These are phyloP conservation scores for Rubroboletus pulcherrimus DNA, from an alignment of 768 basidiomycete species.

Conservation along the genomic window DNA sequence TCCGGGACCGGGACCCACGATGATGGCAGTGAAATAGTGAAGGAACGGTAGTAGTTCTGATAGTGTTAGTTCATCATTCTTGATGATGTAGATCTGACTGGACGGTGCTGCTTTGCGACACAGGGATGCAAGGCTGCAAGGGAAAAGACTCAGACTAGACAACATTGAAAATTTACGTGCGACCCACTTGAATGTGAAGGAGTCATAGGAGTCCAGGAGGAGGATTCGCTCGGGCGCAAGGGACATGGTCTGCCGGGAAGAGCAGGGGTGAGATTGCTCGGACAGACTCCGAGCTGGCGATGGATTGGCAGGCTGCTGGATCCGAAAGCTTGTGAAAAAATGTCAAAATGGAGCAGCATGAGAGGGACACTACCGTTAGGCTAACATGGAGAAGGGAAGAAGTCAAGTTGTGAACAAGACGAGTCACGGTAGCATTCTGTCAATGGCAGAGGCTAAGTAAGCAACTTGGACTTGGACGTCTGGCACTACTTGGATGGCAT, in stretches of 20 bases:
- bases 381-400: background rate
- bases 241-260: slow-evolving; percentile 23
- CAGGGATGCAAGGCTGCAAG: slow-evolving; percentile 63
- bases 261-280: background rate
- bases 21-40: slow-evolving; percentile 58
- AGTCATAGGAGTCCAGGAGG: slow-evolving; percentile 81
- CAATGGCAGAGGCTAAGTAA: background rate
- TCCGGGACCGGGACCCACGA: slow-evolving; percentile 80
- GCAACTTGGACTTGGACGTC: background rate
- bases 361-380: background rate
- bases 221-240: slow-evolving; percentile 48
- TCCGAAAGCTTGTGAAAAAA: background rate
- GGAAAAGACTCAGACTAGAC: slow-evolving; percentile 1
- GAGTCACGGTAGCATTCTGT: background rate
- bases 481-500: slow-evolving; percentile 10
- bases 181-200: slow-evolving; percentile 85
- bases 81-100: slow-evolving; percentile 64
- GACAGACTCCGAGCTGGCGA: background rate
- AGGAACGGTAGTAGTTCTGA: slow-evolving; percentile 51
- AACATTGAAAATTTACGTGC: background rate
- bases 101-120: slow-evolving; percentile 60
- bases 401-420: background rate
- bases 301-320: background rate
- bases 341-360: background rate
- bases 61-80: slow-evolving; percentile 60